Evolutionary conservation across 176 grass and related monocot genomes (phyloP), one percentile per base, ranked within the genome.

Genomic region (Rhynchospora tenuis): DNA sequence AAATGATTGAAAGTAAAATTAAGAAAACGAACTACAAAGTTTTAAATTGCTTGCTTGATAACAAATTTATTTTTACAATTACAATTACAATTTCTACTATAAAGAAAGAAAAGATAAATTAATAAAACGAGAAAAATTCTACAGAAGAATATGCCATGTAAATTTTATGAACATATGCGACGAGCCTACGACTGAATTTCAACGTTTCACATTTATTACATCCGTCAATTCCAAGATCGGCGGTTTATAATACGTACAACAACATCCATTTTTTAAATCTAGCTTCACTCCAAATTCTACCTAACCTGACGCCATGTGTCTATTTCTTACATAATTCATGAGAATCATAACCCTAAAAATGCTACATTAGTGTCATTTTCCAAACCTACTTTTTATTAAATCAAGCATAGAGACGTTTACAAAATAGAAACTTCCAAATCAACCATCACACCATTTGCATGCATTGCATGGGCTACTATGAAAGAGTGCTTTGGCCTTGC

Each of bases 401-500:
- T 31, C 4, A 27, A 50, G 20, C 50, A 74, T 11, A 61, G 20
- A 61, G 59, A 61, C 5, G 59, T 61, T 44, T 71, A 71, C 9
- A 42, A 52, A 54, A 47, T 55, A 55, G 14, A 55, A 76, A 55
- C 73, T 29, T 76, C 73, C 48, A 76, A 76, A 76, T 76, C 24
- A 76, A 76, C 54, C 24, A 55, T 9, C 73, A 56, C 73, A 56
- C 48, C 24, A 10, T 4, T 17, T 76, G 73, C 73, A 77, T 56
- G 73, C 73, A 77, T 50, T 51, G 22, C 44, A 13, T 14, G n/a
- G 4, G 33, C n/a, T n/a, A 38, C 33, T 38, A 38, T 38, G 1
- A 38, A 38, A 38, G 10, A 47, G 73, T 29, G 47, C 7, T 9
- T 2, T 19, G 2, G n/a, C 59, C 20, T 61, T 12, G 33, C 48